These are phyloP conservation scores for Fomes fomentarius DNA, from an alignment of 1,284 basidiomycete species.

Conservation along the genomic window DNA sequence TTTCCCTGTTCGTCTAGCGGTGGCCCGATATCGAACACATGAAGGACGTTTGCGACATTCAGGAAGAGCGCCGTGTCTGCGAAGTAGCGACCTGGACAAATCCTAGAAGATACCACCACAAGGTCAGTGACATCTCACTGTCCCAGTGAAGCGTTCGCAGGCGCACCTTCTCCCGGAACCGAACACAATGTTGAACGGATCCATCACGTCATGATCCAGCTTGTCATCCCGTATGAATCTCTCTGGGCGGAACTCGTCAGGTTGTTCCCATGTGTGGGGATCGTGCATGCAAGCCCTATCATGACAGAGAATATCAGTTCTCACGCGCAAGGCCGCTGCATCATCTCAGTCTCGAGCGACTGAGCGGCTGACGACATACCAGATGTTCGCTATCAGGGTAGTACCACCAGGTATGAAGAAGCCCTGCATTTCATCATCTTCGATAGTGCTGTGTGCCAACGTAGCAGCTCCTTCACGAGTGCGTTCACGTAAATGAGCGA, in stretches of 20 bases:
- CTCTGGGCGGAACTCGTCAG: constrained; percentile 21
- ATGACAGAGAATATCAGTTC: background rate
- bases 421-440: constrained; percentile 12
- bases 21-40: constrained; percentile 7
- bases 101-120: background rate
- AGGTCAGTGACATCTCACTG: background rate
- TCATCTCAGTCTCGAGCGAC: background rate
- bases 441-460: constrained; percentile 20
- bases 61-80: constrained; percentile 11
- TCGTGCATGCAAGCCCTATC: constrained; percentile 24
- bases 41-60: constrained; percentile 7
- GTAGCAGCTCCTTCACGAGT: constrained; percentile 25
- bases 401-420: constrained; percentile 27
- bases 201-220: constrained; percentile 7
- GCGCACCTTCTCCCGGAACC: constrained; percentile 21
- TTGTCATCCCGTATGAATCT: constrained; percentile 17
- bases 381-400: constrained; percentile 19
- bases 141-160: background rate
- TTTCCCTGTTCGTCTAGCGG: background rate
- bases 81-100: constrained; percentile 20
- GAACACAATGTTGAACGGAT: constrained; percentile 24
- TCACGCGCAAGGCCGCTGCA: background rate
- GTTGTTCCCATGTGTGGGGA: constrained; percentile 17
- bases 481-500: constrained; percentile 27
- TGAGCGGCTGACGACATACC: constrained; percentile 16